Evolutionary conservation across 805 yeast species (phyloP).

Genomic region (Kodamaea leandrae): DNA sequence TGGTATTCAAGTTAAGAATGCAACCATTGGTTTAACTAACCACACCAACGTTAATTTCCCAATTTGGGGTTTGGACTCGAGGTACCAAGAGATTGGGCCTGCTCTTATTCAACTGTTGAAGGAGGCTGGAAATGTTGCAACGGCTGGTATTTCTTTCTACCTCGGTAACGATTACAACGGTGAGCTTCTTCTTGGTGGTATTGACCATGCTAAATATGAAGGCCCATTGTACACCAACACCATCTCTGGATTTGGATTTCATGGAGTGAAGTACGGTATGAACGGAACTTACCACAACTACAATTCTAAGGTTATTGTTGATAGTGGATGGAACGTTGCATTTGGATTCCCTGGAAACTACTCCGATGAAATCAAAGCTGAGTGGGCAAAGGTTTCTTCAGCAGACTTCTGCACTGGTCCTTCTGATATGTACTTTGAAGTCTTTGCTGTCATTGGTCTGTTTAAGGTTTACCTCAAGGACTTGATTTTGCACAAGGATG

Average conservation of each 20-base stretch:
- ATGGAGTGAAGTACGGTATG: neutral
- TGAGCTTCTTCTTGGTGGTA: slow-evolving; percentile 65
- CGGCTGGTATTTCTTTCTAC: slow-evolving; percentile 56
- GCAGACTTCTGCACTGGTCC: neutral
- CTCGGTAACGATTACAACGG: slow-evolving; percentile 43
- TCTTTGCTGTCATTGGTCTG: neutral
- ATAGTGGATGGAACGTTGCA: neutral
- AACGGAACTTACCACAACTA: neutral
- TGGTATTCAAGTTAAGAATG: neutral
- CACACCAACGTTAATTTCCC: neutral
- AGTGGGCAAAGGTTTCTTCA: neutral
- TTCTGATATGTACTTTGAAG: neutral
- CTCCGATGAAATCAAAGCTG: neutral
- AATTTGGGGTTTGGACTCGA: neutral
- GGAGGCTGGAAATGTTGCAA: slow-evolving; percentile 30
- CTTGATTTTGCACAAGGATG: neutral
- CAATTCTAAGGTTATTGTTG: neutral
- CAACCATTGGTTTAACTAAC: neutral
- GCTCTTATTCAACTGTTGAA: slow-evolving; percentile 47
- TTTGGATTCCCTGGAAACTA: neutral
- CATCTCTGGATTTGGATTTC: neutral
- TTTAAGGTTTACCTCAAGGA: neutral
- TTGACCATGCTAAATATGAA: slow-evolving; percentile 58
- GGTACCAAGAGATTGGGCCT: neutral
- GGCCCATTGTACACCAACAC: slow-evolving; percentile 35